phyloP scores from a whole-genome alignment of 2,329 filamentous ascomycete species.

The Nothopassalora personata region DNA sequence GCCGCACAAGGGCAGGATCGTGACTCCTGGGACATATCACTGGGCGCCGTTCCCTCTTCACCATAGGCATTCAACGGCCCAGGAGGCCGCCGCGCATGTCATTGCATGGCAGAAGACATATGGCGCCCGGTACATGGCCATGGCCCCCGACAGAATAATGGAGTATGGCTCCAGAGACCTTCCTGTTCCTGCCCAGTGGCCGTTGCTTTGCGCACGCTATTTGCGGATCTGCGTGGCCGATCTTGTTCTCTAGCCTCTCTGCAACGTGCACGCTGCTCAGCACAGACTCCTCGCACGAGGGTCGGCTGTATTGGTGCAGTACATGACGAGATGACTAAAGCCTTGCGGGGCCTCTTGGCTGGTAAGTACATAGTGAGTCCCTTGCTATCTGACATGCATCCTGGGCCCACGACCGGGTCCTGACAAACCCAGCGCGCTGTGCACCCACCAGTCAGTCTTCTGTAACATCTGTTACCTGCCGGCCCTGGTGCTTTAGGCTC shows the following conservation, averaged over 20 bases:
- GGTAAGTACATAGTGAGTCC: not conserved
- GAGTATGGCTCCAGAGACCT: not conserved
- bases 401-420: slow-evolving; percentile 7
- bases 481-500: slow-evolving; percentile 4
- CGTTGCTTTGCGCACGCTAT: not conserved
- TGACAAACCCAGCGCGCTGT: slow-evolving; percentile 2
- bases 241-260: not conserved
- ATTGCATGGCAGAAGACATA: no score
- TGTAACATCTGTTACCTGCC: slow-evolving; percentile 2
- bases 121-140: not conserved
- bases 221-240: not conserved
- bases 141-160: not conserved
- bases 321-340: slow-evolving; percentile 2
- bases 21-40: not conserved
- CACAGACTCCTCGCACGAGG: not conserved
- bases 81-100: no score
- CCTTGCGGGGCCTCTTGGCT: not conserved
- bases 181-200: slow-evolving; percentile 5
- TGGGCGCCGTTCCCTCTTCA: no score
- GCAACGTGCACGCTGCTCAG: not conserved
- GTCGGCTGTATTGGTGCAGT: not conserved
- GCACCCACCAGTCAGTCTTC: not conserved
- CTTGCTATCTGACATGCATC: slow-evolving; percentile 9
- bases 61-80: no score
- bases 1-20: not conserved